A percentile compares a stretch with the other conserved stretches of the same genome.
Evolutionary conservation across 345 rosid genomes (phyloP).

Genomic region (Aethionema arabicum): DNA sequence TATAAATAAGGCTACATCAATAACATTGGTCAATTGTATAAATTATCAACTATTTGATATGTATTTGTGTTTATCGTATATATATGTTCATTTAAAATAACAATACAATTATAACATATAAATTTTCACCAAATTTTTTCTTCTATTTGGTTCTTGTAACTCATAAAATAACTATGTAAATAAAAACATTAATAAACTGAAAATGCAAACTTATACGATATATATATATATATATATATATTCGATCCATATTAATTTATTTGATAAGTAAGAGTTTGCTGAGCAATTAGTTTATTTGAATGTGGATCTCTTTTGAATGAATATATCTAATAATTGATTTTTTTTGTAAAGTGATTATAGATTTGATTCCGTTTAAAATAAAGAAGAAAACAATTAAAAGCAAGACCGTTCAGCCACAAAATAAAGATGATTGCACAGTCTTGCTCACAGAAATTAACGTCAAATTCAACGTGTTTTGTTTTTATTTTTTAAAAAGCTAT

Average conservation of each 20-base stretch:
- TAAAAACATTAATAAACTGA: no score
- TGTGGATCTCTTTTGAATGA: conserved; percentile 33
- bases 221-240: background rate
- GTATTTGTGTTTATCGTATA: no score
- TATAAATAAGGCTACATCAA: no score
- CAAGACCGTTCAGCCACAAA: conserved; percentile 39
- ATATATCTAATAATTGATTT: conserved; percentile 34
- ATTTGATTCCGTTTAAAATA: conserved; percentile 23
- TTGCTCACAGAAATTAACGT: conserved; percentile 34
- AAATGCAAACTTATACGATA: no score
- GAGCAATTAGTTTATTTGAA: conserved; percentile 23
- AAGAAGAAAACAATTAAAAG: conserved; percentile 5
- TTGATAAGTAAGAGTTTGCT: background rate
- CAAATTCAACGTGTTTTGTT: conserved; percentile 25
- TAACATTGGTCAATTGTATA: no score
- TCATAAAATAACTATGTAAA: no score
- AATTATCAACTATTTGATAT: no score
- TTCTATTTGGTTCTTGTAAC: no score
- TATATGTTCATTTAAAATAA: no score
- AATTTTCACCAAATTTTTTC: no score
- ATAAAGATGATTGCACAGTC: conserved; percentile 33
- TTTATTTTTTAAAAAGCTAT: conserved; percentile 5
- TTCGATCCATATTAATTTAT: background rate
- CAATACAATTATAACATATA: no score
- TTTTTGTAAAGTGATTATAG: conserved; percentile 24